Evolutionary conservation across 768 basidiomycete genomes (phyloP), one percentile per base, ranked within the genome.

Genomic region (Tricholoma sp.): DNA sequence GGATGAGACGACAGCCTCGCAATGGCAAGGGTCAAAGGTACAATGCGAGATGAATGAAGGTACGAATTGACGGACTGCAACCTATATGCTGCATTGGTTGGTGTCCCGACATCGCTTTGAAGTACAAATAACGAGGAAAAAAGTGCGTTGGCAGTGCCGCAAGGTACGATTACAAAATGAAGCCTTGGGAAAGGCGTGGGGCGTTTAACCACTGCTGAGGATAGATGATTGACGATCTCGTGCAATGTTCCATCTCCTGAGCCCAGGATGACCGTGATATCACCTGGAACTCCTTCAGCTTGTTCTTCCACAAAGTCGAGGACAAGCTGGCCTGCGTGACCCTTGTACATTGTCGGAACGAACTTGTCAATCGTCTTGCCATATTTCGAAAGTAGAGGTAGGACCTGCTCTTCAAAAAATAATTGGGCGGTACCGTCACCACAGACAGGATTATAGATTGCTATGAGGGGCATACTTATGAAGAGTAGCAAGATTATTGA

Each of bases 201-300:
- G 18, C 63, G 67, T 19, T 62, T 66, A 39, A 65, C 52, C 16
- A 61, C 34, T 16, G 64, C 61, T 21, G 66, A 65, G 35, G 75
- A 69, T 32, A 91, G 66, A 10, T 77, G 77, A 59, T 88, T 89
- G 66, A 94, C 77, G 60, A 96, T 82, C 64, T 98, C 94, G 68
- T 96, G 91, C 37, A 94, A 75, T 0, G 94, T 97, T 16, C 95
- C 95, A 70, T 98, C 95, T 7, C 95, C 95, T 4, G 94, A 93
- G 14, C 80, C 82, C 22, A 94, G 74, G 52, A 89, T 66, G 49
- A 89, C 66, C 0, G 78, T 79, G 52, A 81, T 57, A 27, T 69
- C 68, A 24, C 54, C 72, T 24, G 11, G 22, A 14, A 5, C 45
- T 55, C 64, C 59, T 43, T 63, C 29, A 6, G 24, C 18, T 29